A percentile compares a stretch with the other conserved stretches of the same genome.
These are phyloP conservation scores for Didymella pomorum DNA, from an alignment of 2,329 filamentous ascomycete species.

Conservation along the genomic window DNA sequence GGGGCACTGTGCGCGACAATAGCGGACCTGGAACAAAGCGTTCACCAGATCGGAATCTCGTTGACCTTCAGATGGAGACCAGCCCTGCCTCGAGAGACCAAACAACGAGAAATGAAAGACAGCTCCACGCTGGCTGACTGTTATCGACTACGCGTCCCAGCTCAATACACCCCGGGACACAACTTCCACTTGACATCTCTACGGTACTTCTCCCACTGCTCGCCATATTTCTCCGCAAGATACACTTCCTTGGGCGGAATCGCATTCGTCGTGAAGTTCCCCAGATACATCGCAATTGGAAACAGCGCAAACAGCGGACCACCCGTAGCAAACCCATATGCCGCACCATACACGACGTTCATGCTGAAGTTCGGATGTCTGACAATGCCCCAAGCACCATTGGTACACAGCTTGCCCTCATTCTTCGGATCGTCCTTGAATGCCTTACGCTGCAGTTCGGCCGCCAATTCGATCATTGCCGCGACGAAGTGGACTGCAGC, in stretches of 20 bases:
- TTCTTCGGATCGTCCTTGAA: background rate
- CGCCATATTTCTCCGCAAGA: background rate
- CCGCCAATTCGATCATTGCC: background rate
- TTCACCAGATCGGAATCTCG: too few relatives aligned
- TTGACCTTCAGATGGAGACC: too few relatives aligned
- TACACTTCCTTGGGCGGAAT: background rate
- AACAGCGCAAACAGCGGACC: background rate
- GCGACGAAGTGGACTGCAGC: background rate
- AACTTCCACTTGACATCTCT: background rate
- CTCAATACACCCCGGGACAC: background rate
- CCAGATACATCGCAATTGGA: background rate
- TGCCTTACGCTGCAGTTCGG: background rate
- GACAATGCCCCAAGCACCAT: background rate
- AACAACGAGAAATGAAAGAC: too few relatives aligned
- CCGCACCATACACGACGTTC: background rate
- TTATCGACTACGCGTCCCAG: background rate
- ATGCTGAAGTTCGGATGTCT: background rate
- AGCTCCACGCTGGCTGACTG: too few relatives aligned
- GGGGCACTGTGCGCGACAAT: too few relatives aligned
- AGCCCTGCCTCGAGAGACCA: too few relatives aligned
- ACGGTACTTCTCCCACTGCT: background rate
- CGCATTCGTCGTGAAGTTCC: background rate
- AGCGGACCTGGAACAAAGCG: too few relatives aligned
- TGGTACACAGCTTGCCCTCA: background rate
- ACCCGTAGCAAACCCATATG: background rate